Evolutionary conservation across 208 protist genomes (phyloP), one percentile per base, ranked within the genome.

Genomic region (Trypanosoma scelopori): DNA sequence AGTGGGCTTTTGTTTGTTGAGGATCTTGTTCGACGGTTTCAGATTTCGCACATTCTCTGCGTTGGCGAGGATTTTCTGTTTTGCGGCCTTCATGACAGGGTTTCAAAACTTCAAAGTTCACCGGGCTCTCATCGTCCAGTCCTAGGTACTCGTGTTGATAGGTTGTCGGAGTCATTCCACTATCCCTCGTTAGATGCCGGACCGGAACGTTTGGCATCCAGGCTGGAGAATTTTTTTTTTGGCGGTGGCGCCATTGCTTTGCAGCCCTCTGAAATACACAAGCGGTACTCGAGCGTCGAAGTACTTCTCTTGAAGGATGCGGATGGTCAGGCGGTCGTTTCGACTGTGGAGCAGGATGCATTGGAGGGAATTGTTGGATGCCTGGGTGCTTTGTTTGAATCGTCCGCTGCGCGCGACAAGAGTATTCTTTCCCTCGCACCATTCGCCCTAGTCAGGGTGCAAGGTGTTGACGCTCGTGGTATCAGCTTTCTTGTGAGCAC

Each of bases 51-150:
- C 62, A 78, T 93, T 43, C 56, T 95, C 18, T 87, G 78, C 61
- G 49, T 88, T 16, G 85, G 83, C 11, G 87, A 95, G 58, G 87
- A 95, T 56, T 84, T 76, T 55, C 51, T 92, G 25, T 93, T 95
- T 60, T 76, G 81, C 65, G 75, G 78, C 23, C 67, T 94, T 5
- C 65, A 78, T 59, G 52, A 64, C 1, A 78, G 73, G 12, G 60
- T 70, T 37, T 64, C 68, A 6, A 63, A 66, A 41, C 32, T 53
- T 16, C 58, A 66, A 27, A 56, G 41, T 1, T 46, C 60, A n/a
- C 71, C 50, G 28, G 42, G 22, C 52, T 55, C 57, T 42, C 58
- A 25, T 59, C 18, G 20, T 46, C 20, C 32, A 62, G 73, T 81
- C 2, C 55, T 37, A 11, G 32, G 74, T 28, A 57, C 49, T 23